Evolutionary conservation across 441 rosid species (phyloP).

Genomic region (Adansonia madagascariensis): DNA sequence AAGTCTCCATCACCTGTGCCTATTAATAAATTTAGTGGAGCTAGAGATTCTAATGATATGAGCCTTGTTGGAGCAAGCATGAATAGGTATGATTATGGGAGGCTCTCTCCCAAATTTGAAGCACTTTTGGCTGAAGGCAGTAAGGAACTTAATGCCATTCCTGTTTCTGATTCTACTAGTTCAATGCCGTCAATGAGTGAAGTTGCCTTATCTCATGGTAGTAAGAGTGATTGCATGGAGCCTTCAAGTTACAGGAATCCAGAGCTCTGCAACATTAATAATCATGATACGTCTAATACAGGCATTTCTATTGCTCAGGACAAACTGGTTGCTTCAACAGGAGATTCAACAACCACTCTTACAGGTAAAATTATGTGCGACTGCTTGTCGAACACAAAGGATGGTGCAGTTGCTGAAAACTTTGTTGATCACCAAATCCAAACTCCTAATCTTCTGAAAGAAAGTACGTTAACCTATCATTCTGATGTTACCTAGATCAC

Average conservation of each 20-base stretch:
- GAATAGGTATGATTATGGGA: constrained; percentile 65
- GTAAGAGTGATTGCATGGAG: constrained; percentile 18
- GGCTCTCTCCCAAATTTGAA: constrained; percentile 71
- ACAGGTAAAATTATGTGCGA: constrained; percentile 31
- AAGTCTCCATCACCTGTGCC: constrained; percentile 37
- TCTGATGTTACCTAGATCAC: neutral
- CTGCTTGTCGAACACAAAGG: constrained; percentile 29
- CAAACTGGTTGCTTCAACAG: constrained; percentile 35
- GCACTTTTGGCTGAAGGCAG: constrained; percentile 67
- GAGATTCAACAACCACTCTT: constrained; percentile 29
- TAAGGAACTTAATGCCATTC: constrained; percentile 34
- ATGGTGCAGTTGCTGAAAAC: constrained; percentile 32
- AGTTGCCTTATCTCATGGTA: constrained; percentile 28
- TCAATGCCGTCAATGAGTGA: constrained; percentile 25
- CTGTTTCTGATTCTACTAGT: constrained; percentile 34
- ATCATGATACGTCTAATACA: constrained; percentile 33
- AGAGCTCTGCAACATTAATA: constrained; percentile 33
- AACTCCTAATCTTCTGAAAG: constrained; percentile 40
- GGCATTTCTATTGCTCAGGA: constrained; percentile 31
- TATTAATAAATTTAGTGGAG: constrained; percentile 50
- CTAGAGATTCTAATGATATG: constrained; percentile 84
- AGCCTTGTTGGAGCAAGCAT: constrained; percentile 74
- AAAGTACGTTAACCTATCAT: constrained; percentile 41
- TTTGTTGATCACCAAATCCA: constrained; percentile 31
- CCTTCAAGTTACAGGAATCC: constrained; percentile 27